Percentiles rank a stretch among this genome's conserved stretches.
phyloP scores from a whole-genome alignment of 768 basidiomycete genomes.

The Collybia sordida region DNA sequence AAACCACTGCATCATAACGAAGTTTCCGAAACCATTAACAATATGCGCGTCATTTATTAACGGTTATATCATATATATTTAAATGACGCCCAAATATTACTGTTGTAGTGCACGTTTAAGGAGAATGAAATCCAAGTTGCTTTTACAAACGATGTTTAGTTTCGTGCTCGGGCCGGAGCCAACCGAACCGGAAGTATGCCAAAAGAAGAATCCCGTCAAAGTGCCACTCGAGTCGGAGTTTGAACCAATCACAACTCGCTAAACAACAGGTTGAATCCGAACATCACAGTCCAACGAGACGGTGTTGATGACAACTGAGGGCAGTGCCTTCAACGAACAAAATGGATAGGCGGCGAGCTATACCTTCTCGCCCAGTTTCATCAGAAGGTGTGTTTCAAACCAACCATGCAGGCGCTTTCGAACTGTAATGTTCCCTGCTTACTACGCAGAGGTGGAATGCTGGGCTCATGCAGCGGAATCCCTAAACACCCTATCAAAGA shows the following conservation, averaged over 20 bases:
- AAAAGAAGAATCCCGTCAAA: background rate
- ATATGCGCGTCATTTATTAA: no score
- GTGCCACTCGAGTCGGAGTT: conserved; percentile 13
- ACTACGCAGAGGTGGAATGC: conserved; percentile 63
- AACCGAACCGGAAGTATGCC: background rate
- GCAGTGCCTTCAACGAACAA: conserved; percentile 6
- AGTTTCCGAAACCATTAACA: no score
- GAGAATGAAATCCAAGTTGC: no score
- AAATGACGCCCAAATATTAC: no score
- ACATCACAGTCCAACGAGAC: conserved; percentile 14
- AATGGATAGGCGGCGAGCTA: conserved; percentile 70
- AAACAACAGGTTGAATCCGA: conserved; percentile 13
- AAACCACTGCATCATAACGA: background rate
- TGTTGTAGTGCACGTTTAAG: no score
- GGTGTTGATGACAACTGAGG: conserved; percentile 13
- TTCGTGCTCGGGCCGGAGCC: background rate
- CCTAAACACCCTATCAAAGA: conserved; percentile 51
- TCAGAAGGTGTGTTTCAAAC: conserved; percentile 62
- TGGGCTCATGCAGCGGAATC: conserved; percentile 72
- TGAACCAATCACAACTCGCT: conserved; percentile 9
- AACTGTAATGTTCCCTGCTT: background rate
- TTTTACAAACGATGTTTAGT: no score
- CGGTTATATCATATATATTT: no score
- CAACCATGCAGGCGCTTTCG: background rate
- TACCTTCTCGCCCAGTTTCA: conserved; percentile 63